Evolutionary conservation across 768 basidiomycete genomes (phyloP), one percentile per base, ranked within the genome.

Genomic region (Saitozyma sp.): DNA sequence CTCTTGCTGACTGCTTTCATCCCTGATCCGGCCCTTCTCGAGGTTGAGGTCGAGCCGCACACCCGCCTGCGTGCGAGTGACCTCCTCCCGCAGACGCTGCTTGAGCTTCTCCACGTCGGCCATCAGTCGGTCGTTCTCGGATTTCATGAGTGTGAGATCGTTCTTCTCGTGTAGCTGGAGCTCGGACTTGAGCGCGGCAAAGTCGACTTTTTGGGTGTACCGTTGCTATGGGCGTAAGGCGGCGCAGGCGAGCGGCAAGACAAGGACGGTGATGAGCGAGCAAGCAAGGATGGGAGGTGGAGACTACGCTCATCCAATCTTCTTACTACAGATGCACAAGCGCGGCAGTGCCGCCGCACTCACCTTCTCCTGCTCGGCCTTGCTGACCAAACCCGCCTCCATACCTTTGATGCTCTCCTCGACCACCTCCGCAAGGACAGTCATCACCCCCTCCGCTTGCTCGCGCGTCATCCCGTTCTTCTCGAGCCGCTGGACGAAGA

Each of bases 391-490:
- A 71, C 92, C 92, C 69, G 86, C 88, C 45, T 91, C 91, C 92
- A 99, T 93, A 74, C 93, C 95, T 64, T 89, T 85, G 46, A 97
- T 88, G 76, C 91, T 93, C 83, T 99, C 96, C 79, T 96, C 92
- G 45, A 99, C 92, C 64, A 98, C 94, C 71, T 93, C 92, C 11
- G 92, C 91, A 85, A 99, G 90, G 8, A 94, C 91, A 51, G 88
- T 84, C 93, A 98, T 96, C 76, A 99, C 90, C 3, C 96, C 95
- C 77, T 97, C 92, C 0, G 95, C 93, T 80, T 97, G 95, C 19
- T 87, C 86, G 16, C 91, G 85, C 67, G 89, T 92, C 49, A 98
- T 80, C 0, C 95, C 95, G 74, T 96, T 89, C 62, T 86, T 84
- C 79, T 93, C 90, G 59, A 98, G 82, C 42, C 91, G 87, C 79